phyloP scores from a whole-genome alignment of 129 eudicot species.

The Arctium lappa region DNA sequence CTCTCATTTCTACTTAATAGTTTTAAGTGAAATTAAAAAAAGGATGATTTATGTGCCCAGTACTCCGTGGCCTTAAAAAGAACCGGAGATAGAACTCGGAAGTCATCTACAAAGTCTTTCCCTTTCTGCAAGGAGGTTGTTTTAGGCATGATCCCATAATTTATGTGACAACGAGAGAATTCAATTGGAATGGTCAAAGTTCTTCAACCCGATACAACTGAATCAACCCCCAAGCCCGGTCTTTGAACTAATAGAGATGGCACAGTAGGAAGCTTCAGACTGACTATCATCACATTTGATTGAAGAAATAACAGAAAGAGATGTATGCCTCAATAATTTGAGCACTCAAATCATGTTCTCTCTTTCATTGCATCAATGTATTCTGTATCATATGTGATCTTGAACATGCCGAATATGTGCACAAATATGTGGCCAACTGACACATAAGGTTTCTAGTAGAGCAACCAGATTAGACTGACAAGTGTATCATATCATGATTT shows the following conservation, averaged over 20 bases:
- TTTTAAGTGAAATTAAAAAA: background rate
- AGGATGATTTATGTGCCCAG: background rate
- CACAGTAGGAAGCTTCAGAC: background rate
- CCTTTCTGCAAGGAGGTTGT: background rate
- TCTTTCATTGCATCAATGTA: background rate
- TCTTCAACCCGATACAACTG: background rate
- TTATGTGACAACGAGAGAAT: background rate
- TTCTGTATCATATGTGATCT: background rate
- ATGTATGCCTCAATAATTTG: background rate
- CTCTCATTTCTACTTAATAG: background rate
- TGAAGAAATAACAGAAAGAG: background rate
- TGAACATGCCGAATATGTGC: background rate
- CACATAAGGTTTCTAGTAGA: background rate
- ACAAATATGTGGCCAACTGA: background rate
- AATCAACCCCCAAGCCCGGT: background rate
- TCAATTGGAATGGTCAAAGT: background rate
- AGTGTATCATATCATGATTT: background rate
- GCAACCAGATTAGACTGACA: background rate
- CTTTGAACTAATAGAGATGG: background rate
- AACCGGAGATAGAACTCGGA: background rate
- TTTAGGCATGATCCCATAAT: background rate
- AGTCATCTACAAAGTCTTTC: background rate
- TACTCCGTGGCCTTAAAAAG: background rate
- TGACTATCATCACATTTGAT: background rate
- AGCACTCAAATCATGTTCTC: too few relatives aligned